Evolutionary conservation across 352 stramenopile species (phyloP).

Genomic region (Globisporangium nunn): DNA sequence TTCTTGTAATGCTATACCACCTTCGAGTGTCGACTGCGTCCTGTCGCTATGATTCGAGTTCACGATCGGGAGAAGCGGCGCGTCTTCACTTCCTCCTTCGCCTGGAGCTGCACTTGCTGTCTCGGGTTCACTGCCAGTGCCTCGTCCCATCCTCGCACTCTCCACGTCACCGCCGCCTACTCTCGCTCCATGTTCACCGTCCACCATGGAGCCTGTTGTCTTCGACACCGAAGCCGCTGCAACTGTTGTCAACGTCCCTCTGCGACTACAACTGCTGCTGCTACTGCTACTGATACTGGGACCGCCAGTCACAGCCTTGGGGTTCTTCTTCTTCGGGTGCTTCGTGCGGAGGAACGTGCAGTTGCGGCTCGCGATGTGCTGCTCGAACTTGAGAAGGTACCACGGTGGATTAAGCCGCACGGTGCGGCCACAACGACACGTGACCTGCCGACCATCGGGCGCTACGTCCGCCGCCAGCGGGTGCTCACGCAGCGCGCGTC

Average conservation of each 20-base stretch:
- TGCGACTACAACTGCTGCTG: background rate
- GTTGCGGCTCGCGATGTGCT: constrained; percentile 78
- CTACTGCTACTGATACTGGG: background rate
- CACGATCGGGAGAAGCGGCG: background rate
- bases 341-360: constrained; percentile 58
- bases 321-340: background rate
- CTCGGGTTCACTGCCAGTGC: background rate
- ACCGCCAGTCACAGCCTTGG: background rate
- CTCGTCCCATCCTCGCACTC: background rate
- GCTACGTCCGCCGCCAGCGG: constrained; percentile 42
- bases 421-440: constrained; percentile 62
- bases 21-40: background rate
- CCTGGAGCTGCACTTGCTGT: background rate
- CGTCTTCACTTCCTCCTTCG: background rate
- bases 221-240: too few species aligned
- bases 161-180: background rate
- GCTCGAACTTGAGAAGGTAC: constrained; percentile 85
- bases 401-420: constrained; percentile 74
- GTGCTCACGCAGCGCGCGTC: constrained; percentile 44
- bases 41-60: background rate
- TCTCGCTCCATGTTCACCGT: background rate
- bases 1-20: too few species aligned
- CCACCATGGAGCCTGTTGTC: too few species aligned
- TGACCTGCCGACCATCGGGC: constrained; percentile 41
- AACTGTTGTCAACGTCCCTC: too few species aligned